phyloP scores from a whole-genome alignment of 2,329 filamentous ascomycete genomes.

The Pestalotiopsis sp. region DNA sequence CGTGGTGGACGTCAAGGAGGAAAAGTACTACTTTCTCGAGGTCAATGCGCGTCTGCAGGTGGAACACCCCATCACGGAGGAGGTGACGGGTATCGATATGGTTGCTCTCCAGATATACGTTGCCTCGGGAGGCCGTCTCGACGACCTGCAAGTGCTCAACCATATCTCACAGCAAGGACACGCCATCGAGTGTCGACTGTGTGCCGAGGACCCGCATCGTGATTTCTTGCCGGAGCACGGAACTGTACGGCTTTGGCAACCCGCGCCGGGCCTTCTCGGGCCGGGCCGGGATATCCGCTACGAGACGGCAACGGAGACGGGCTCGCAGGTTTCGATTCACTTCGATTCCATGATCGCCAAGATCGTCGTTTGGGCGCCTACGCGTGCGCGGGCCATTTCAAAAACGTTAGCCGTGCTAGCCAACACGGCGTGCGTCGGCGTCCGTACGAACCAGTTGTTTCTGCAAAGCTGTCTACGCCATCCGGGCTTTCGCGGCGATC shows the following conservation, averaged over 20 bases:
- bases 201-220: slow-evolving; percentile 42
- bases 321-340: slow-evolving; percentile 41
- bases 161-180: slow-evolving; percentile 34
- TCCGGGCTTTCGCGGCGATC: slow-evolving; percentile 58
- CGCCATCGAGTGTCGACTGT: slow-evolving; percentile 46
- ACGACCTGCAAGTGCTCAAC: slow-evolving; percentile 24
- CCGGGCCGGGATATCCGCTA: slow-evolving; percentile 33
- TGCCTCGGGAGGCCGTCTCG: slow-evolving; percentile 33
- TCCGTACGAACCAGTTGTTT: slow-evolving; percentile 71
- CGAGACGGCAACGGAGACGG: slow-evolving; percentile 42
- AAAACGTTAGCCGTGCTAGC: slow-evolving; percentile 36
- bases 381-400: slow-evolving; percentile 33
- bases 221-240: slow-evolving; percentile 41
- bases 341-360: slow-evolving; percentile 52
- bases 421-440: slow-evolving; percentile 42
- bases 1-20: slow-evolving; percentile 33
- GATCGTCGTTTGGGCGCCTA: slow-evolving; percentile 45
- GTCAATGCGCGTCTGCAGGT: slow-evolving; percentile 47
- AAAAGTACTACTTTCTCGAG: slow-evolving; percentile 45
- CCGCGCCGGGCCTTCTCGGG: slow-evolving; percentile 13
- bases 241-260: slow-evolving; percentile 36
- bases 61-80: slow-evolving; percentile 42
- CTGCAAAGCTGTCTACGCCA: slow-evolving; percentile 68
- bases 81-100: slow-evolving; percentile 28
- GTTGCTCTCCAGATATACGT: slow-evolving; percentile 37